These are phyloP conservation scores for Begonia fuchsioides DNA, from an alignment of 306 rosid species.

Conservation along the genomic window DNA sequence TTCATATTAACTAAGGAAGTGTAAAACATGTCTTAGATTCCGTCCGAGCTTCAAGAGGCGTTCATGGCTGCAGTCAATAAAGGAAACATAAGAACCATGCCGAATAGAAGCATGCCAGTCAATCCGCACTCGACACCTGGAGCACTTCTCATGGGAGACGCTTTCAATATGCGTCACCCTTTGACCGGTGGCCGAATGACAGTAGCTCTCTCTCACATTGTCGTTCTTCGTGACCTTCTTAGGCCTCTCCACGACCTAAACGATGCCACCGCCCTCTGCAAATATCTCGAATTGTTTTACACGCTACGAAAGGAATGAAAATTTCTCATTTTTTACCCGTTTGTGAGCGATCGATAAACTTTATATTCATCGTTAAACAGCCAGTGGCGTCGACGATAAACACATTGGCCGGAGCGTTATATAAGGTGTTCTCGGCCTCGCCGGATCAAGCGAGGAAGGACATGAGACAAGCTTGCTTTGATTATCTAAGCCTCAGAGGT, in stretches of 20 bases:
- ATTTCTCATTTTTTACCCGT: background rate
- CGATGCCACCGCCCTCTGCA: background rate
- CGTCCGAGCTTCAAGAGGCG: background rate
- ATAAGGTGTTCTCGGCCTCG: slow-evolving; percentile 2
- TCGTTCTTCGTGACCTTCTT: background rate
- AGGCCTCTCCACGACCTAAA: background rate
- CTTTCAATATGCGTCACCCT: slow-evolving; percentile 6
- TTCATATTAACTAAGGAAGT: background rate
- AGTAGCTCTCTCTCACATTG: slow-evolving; percentile 1
- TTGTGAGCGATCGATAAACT: background rate
- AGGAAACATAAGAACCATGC: background rate
- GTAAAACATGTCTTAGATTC: background rate
- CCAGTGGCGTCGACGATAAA: slow-evolving; percentile 1
- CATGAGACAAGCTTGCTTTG: background rate
- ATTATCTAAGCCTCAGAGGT: background rate
- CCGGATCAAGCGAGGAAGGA: slow-evolving; percentile 3
- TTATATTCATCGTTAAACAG: background rate
- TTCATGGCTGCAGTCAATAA: background rate
- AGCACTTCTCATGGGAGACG: slow-evolving; percentile 1
- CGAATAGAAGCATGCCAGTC: slow-evolving; percentile 1
- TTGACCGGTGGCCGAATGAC: slow-evolving; percentile 3
- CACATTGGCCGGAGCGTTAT: slow-evolving; percentile 1
- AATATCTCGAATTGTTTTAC: slow-evolving; percentile 2
- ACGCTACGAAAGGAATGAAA: background rate
- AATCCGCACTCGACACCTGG: background rate